Evolutionary conservation across 108 stramenopile species (phyloP).

Genomic region (Nitzschia sp.): DNA sequence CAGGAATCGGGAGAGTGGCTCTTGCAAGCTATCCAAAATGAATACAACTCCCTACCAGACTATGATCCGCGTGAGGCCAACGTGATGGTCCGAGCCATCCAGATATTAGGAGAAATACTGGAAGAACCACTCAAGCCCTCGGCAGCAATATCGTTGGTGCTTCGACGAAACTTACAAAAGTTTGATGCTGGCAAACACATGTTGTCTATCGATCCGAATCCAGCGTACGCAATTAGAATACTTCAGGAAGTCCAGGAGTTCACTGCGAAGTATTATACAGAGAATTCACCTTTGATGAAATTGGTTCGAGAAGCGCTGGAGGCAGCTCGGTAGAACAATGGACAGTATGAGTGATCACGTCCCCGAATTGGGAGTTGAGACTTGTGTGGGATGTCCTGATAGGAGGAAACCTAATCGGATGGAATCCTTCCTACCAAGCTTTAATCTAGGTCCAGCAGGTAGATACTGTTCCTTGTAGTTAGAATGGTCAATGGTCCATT

Average conservation of each 20-base stretch:
- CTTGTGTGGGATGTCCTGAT: no score
- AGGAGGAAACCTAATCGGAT: no score
- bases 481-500: no score
- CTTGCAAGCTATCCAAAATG: conserved; percentile 18
- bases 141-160: conserved; percentile 9
- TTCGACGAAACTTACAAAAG: conserved; percentile 17
- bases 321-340: not conserved
- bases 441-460: no score
- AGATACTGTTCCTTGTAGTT: no score
- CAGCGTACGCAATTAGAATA: conserved; percentile 21
- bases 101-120: conserved; percentile 14
- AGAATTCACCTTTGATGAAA: no score
- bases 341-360: no score
- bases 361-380: no score
- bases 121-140: not conserved
- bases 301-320: no score
- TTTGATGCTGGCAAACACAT: conserved; percentile 37
- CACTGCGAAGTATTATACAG: conserved; percentile 13
- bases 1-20: conserved; percentile 35
- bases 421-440: no score
- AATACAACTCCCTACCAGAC: not conserved
- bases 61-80: not conserved
- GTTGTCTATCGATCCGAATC: conserved; percentile 29
- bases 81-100: not conserved
- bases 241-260: conserved; percentile 13